Percentiles rank a stretch among this genome's conserved stretches.
These are phyloP conservation scores for Fusarium sp. DNA, from an alignment of 2,329 filamentous ascomycete genomes.

Conservation along the genomic window DNA sequence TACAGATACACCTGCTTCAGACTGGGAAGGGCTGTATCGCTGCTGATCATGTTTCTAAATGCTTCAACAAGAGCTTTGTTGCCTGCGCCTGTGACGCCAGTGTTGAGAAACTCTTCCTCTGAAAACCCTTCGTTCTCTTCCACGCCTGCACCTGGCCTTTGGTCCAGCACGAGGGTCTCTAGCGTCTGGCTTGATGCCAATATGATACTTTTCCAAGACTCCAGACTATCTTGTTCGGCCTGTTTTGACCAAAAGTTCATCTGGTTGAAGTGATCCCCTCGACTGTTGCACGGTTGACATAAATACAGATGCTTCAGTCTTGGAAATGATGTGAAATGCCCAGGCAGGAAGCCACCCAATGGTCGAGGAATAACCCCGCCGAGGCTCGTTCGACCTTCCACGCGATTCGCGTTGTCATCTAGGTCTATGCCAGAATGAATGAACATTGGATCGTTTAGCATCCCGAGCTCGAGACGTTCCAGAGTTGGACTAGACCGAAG, in stretches of 20 bases:
- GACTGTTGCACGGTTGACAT: neutral
- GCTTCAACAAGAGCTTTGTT: neutral
- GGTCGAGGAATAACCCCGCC: slow-evolving; percentile 9
- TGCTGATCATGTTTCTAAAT: neutral
- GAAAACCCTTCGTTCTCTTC: slow-evolving; percentile 15
- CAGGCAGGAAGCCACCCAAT: slow-evolving; percentile 2
- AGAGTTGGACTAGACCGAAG: slow-evolving; percentile 1
- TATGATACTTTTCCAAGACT: slow-evolving; percentile 5
- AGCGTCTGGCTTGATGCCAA: neutral
- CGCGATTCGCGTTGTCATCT: neutral
- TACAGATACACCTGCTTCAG: slow-evolving; percentile 17
- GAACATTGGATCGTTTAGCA: slow-evolving; percentile 17
- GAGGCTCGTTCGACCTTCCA: accelerated
- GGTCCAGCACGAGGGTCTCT: slow-evolving; percentile 27
- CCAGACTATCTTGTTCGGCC: neutral
- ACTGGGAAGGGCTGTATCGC: neutral
- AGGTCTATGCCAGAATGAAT: accelerated
- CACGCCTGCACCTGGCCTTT: slow-evolving; percentile 14
- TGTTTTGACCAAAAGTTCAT: slow-evolving; percentile 14
- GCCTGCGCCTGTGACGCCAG: neutral
- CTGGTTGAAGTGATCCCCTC: slow-evolving; percentile 14
- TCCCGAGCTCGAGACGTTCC: slow-evolving; percentile 25
- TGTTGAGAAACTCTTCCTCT: slow-evolving; percentile 20
- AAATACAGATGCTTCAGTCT: slow-evolving; percentile 8
- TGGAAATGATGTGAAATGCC: neutral